phyloP scores from a whole-genome alignment of 345 rosid species.

The Corchorus capsularis region DNA sequence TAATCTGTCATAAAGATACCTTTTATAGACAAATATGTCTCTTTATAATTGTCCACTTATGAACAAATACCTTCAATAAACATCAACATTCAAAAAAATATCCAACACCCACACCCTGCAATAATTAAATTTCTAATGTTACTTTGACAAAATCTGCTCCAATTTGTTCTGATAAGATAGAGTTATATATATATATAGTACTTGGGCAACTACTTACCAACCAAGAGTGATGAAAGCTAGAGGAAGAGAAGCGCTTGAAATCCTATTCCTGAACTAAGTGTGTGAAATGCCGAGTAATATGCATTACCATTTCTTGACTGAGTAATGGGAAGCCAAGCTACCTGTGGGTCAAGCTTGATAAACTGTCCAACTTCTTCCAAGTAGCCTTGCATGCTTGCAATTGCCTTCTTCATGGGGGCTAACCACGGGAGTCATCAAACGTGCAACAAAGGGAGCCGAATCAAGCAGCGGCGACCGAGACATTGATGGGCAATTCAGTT shows the following conservation, averaged over 20 bases:
- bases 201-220: slow-evolving; percentile 34
- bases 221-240: slow-evolving; percentile 54
- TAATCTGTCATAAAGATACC: too few relatives aligned
- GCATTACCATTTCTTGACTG: slow-evolving; percentile 62
- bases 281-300: slow-evolving; percentile 56
- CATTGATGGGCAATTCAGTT: slow-evolving; percentile 35
- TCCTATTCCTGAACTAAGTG: slow-evolving; percentile 56
- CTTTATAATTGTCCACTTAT: too few relatives aligned
- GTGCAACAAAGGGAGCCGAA: slow-evolving; percentile 27
- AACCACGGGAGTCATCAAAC: slow-evolving; percentile 38
- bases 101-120: too few relatives aligned
- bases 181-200: too few relatives aligned
- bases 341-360: slow-evolving; percentile 55
- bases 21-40: too few relatives aligned
- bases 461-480: slow-evolving; percentile 36
- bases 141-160: too few relatives aligned
- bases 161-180: too few relatives aligned
- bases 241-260: slow-evolving; percentile 68
- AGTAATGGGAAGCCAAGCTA: slow-evolving; percentile 67
- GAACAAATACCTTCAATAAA: too few relatives aligned
- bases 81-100: too few relatives aligned
- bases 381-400: slow-evolving; percentile 41
- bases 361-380: slow-evolving; percentile 50
- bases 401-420: slow-evolving; percentile 62
- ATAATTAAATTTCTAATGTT: too few relatives aligned